A percentile compares a stretch with the other conserved stretches of the same genome.
phyloP scores from a whole-genome alignment of 2,329 filamentous ascomycete genomes.

The Orbilia blumenaviensis region DNA sequence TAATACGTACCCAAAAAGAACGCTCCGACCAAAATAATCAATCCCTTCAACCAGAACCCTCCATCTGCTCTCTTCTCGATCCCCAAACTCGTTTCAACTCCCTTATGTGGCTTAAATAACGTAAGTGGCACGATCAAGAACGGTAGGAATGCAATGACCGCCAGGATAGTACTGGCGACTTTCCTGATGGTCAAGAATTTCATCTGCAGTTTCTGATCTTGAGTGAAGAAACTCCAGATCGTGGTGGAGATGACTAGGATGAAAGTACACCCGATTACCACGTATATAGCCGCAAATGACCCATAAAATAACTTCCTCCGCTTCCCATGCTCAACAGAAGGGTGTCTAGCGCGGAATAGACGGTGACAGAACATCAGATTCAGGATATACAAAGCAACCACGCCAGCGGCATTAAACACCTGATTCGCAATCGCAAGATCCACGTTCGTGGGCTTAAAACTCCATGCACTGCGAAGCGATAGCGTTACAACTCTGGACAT shows the following conservation, averaged over 20 bases:
- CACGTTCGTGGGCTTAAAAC: constrained; percentile 61
- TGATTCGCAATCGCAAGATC: constrained; percentile 69
- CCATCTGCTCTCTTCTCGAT: constrained; percentile 63
- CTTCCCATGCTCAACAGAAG: constrained; percentile 59
- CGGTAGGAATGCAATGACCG: constrained; percentile 73
- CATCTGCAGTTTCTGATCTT: constrained; percentile 10
- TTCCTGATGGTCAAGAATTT: constrained; percentile 39
- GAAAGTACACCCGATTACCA: constrained; percentile 63
- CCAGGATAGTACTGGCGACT: constrained; percentile 70
- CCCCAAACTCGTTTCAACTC: constrained; percentile 30
- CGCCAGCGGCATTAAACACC: constrained; percentile 77
- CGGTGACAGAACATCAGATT: constrained; percentile 82
- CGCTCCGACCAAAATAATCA: constrained; percentile 70
- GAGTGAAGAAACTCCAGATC: constrained; percentile 45
- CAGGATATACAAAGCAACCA: constrained; percentile 77
- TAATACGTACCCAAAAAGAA: constrained; percentile 65
- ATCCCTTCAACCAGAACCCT: constrained; percentile 72
- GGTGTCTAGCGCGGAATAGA: constrained; percentile 77
- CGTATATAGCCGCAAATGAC: constrained; percentile 69
- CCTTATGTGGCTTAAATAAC: constrained; percentile 63
- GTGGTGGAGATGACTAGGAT: constrained; percentile 34
- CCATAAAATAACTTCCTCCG: constrained; percentile 67
- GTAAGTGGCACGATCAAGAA: constrained; percentile 67
- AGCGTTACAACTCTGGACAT: constrained; percentile 62
- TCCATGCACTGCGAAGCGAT: constrained; percentile 67